A percentile compares a stretch with the other conserved stretches of the same genome.
These are phyloP conservation scores for Dothideomycetes sp. DNA, from an alignment of 2,329 filamentous ascomycete species.

Conservation along the genomic window DNA sequence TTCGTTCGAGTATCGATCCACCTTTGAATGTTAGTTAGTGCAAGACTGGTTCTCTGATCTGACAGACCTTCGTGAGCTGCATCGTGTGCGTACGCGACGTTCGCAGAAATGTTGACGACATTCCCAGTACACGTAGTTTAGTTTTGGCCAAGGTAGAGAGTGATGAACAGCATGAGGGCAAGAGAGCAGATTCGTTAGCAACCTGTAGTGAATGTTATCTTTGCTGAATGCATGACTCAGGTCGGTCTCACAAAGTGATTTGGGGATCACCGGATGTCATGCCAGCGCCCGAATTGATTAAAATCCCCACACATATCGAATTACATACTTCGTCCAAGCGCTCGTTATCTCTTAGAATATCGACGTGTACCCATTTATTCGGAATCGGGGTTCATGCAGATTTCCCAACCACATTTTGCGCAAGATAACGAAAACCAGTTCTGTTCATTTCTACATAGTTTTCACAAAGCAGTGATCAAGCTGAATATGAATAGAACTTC, in stretches of 20 bases:
- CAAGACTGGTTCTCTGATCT: too few relatives aligned
- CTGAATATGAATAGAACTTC: too few relatives aligned
- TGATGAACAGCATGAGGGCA: too few relatives aligned
- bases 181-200: neutral
- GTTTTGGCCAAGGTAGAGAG: neutral
- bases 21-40: too few relatives aligned
- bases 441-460: neutral
- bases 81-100: neutral
- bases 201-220: neutral
- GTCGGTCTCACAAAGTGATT: neutral
- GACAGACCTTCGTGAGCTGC: neutral
- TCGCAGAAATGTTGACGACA: neutral
- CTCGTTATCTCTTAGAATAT: neutral
- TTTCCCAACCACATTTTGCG: neutral
- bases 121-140: neutral
- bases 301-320: neutral
- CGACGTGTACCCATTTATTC: neutral
- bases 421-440: too few relatives aligned
- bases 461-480: too few relatives aligned
- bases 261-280: neutral
- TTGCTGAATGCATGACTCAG: neutral
- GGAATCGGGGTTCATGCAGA: neutral
- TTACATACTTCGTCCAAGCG: neutral
- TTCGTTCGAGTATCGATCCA: too few relatives aligned
- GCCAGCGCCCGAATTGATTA: neutral